Base-by-base conservation (phyloP, 2,329 filamentous ascomycete species). In the Gliomastix tumulicola region DNA sequence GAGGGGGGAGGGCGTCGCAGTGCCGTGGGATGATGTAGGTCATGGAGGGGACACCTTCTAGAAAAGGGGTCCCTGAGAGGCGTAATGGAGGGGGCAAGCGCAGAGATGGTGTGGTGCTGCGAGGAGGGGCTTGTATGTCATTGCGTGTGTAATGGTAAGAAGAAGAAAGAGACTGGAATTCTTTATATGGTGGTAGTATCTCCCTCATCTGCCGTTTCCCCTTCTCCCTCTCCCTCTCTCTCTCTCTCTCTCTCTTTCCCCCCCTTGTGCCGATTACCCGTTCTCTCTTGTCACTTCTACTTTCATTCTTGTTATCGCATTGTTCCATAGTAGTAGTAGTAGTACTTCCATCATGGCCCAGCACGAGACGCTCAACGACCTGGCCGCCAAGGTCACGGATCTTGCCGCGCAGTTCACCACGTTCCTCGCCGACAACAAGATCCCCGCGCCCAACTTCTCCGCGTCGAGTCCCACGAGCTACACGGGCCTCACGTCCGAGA, bases 311-410 rank as follows among this genome's bases (percentile, higher is more conserved):
- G 7, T 22, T 18, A 28, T n/a, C 34, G 16, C 13, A 30, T 4
- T 22, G 19, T 18, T 17, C 21, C 27, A n/a, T 17, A 15, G 17
- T n/a, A n/a, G n/a, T n/a, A n/a, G n/a, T n/a, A n/a, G n/a, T n/a
- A n/a, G n/a, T n/a, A n/a, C 15, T 21, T 27, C 17, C n/a, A 46
- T 22, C 21, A 60, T 60, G 56, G 44, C 51, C 7, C 40, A 34
- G 16, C 32, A 52, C 35, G 47, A 57, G 40, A 67, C 62, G 7
- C 56, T 69, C 18, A 60, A 54, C 37, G 54, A 55, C 40, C 59
- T 71, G n/a, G 63, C 63, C 10, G 60, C 61, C 34, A 62, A 63
- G 50, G 59, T 70, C 39, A 60, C 56, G 17, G 60, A 67, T 44
- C 56, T 69, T n/a, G 56, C 67, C 2, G 55, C 56, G 13, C 49